Evolutionary conservation across 768 basidiomycete species (phyloP).

Genomic region (Lentinula detonsa): DNA sequence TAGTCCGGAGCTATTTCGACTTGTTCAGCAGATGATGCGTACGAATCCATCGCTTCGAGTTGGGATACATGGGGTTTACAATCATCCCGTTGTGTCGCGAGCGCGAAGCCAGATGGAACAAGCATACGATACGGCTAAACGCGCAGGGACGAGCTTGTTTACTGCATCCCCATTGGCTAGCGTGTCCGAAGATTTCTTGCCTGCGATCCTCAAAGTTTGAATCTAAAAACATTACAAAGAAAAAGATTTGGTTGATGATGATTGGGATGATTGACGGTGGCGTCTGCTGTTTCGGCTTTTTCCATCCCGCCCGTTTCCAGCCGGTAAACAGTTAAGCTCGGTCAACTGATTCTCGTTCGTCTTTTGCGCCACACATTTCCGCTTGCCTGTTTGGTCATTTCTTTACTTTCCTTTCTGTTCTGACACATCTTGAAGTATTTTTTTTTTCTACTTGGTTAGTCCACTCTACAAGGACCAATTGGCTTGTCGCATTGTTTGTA

Average conservation of each 20-base stretch:
- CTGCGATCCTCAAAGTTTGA: conserved; percentile 44
- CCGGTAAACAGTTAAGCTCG: not conserved
- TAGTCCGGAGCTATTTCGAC: conserved; percentile 57
- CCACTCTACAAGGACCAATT: not conserved
- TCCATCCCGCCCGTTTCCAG: not conserved
- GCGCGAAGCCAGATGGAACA: conserved; percentile 61
- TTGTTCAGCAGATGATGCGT: conserved; percentile 77
- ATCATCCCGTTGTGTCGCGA: conserved; percentile 58
- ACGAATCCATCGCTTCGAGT: conserved; percentile 59
- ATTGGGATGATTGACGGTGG: conserved; percentile 14
- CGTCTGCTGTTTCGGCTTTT: conserved; percentile 12
- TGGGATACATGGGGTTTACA: conserved; percentile 47
- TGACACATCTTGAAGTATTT: not conserved
- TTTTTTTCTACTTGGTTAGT: not conserved
- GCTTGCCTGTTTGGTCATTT: not conserved
- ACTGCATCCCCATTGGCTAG: conserved; percentile 56
- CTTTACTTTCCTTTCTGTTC: not conserved
- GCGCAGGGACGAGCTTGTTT: conserved; percentile 36
- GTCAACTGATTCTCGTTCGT: not conserved
- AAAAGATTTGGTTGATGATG: not conserved
- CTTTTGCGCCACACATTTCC: not conserved
- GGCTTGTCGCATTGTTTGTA: not conserved
- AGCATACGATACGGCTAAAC: conserved; percentile 28
- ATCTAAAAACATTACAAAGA: conserved; percentile 1
- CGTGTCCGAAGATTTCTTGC: conserved; percentile 57